These are phyloP conservation scores for Fusarium sterilihyphosum DNA, from an alignment of 2,329 filamentous ascomycete species.

Conservation along the genomic window DNA sequence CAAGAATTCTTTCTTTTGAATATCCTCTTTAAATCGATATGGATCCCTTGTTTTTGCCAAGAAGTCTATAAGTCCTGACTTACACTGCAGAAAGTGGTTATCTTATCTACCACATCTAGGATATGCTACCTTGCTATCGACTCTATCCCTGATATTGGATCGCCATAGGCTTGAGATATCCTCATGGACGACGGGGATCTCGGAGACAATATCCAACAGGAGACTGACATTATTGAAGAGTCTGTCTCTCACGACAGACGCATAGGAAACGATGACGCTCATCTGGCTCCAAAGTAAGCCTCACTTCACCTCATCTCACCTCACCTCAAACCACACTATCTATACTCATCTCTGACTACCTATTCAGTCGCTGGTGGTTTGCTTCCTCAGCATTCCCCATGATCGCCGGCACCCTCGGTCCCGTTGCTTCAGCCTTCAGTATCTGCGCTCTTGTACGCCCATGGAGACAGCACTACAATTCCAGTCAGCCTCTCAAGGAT, in stretches of 20 bases:
- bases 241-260: conserved; percentile 39
- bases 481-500: conserved; percentile 57
- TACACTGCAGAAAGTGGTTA: background rate
- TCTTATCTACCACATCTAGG: background rate
- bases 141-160: background rate
- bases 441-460: conserved; percentile 85
- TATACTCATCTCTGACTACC: background rate
- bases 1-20: conserved; percentile 4
- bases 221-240: conserved; percentile 44
- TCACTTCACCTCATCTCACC: background rate
- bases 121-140: background rate
- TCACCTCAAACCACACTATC: background rate
- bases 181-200: conserved; percentile 56
- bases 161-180: background rate
- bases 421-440: conserved; percentile 87
- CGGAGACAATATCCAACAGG: conserved; percentile 50
- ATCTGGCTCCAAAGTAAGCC: conserved; percentile 57
- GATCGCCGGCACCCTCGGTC: conserved; percentile 84
- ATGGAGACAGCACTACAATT: conserved; percentile 72
- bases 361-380: conserved; percentile 68
- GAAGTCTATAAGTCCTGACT: background rate
- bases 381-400: conserved; percentile 76
- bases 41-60: background rate
- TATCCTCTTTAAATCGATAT: background rate
- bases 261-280: conserved; percentile 52